Evolutionary conservation across 1,284 basidiomycete species (phyloP), one percentile per base, ranked within the genome.

Genomic region (Pseudozyma pruni): DNA sequence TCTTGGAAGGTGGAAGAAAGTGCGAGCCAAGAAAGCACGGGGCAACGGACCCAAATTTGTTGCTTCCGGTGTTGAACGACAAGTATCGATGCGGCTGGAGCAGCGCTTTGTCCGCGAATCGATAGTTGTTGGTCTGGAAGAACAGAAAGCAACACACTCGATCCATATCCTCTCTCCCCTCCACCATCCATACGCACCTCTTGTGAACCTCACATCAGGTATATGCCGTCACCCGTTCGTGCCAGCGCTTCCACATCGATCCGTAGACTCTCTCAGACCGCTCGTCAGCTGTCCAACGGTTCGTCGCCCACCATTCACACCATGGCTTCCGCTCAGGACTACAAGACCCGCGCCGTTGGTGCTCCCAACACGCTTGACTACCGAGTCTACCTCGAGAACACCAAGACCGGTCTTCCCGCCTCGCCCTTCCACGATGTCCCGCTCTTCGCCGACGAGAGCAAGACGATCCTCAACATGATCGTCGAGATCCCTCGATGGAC

Each of bases 401-500:
- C 71, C 45, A 66, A 72, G 56, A 75, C 72, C 19, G 78, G 79
- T 32, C 64, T 75, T 48, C 79, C 80, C 29, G 72, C 74, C 8
- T 82, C 80, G 42, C 69, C 78, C 20, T 82, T 81, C 74, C 80
- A 82, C 74, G 80, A 82, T 57, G 75, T 82, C 17, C 80, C 80
- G 16, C 76, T 82, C 46, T 82, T 78, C 38, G 80, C 80, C 46
- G 78, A 82, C 52, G 80, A 81, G 74, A 58, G 59, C 58, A 80
- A 82, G 72, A 75, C 74, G 10, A 90, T 98, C 86, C 88, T 97
- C 85, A 78, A 76, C 72, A 72, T 78, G 66, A 69, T 76, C 31
- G 72, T 76, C 35, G 95, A 98, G 86, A 91, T 99, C 66, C 96
- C 96, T 50, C 91, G 96, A 81, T 99, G 96, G 96, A 97, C 94